phyloP scores from a whole-genome alignment of 495 filamentous ascomycete species.

The Pyronema domesticum region DNA sequence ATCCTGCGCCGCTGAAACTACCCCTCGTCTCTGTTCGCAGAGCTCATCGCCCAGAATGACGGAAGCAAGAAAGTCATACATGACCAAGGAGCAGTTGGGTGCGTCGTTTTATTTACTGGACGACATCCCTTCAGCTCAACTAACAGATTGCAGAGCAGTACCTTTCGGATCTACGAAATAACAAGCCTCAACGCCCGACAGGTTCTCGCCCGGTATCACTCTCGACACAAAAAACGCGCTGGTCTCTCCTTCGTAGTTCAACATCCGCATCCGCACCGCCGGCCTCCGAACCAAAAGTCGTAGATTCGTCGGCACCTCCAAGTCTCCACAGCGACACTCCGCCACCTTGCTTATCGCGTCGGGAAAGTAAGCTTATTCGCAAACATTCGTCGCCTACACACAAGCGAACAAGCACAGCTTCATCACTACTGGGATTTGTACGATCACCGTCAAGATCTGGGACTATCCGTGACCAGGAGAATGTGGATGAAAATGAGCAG shows the following conservation, averaged over 20 bases:
- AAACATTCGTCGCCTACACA: constrained; percentile 12
- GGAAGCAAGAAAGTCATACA: constrained; percentile 36
- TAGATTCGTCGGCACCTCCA: constrained; percentile 17
- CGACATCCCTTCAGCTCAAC: constrained; percentile 6
- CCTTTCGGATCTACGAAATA: constrained; percentile 61
- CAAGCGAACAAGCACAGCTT: constrained; percentile 19
- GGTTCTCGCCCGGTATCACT: constrained; percentile 61
- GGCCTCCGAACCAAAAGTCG: background rate
- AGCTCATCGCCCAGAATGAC: background rate
- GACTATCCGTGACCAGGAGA: background rate
- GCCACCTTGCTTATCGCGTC: constrained; percentile 9
- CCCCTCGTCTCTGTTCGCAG: background rate
- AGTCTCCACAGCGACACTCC: background rate
- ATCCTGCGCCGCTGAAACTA: background rate
- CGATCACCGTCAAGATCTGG: background rate
- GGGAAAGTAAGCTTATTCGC: constrained; percentile 20
- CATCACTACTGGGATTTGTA: constrained; percentile 3
- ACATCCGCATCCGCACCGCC: constrained; percentile 6
- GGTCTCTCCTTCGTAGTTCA: constrained; percentile 11
- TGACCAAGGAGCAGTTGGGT: constrained; percentile 81
- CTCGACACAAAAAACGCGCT: constrained; percentile 26
- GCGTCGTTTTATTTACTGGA: constrained; percentile 18
- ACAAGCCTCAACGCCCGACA: constrained; percentile 53
- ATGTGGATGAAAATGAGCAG: constrained; percentile 11
- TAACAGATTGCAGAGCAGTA: constrained; percentile 45